These are phyloP conservation scores for Hanseniaspora pseudoguilliermondii DNA, from an alignment of 805 yeast species.

Conservation along the genomic window DNA sequence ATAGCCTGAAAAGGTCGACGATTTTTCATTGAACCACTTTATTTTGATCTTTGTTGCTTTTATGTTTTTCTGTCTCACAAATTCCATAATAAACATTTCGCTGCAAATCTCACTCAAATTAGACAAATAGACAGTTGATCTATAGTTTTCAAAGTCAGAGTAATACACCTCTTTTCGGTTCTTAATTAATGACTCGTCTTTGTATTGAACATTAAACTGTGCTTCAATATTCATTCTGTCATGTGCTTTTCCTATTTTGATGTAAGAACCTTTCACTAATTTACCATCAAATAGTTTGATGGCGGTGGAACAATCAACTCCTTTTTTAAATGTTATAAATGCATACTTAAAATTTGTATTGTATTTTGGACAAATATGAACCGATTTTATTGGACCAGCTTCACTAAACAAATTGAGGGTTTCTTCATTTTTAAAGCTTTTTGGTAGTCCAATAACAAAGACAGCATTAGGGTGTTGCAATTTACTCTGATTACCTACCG, in stretches of 20 bases:
- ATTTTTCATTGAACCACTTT: conserved; percentile 15
- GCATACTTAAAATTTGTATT: conserved; percentile 27
- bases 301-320: conserved; percentile 27
- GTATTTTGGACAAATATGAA: conserved; percentile 23
- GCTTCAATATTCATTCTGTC: background rate
- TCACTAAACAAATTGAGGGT: conserved; percentile 23
- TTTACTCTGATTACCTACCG: conserved; percentile 2
- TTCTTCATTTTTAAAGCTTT: conserved; percentile 22
- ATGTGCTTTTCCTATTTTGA: conserved; percentile 16
- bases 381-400: conserved; percentile 28
- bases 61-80: conserved; percentile 22
- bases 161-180: background rate
- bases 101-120: conserved; percentile 24
- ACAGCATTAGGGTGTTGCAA: conserved; percentile 26
- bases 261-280: conserved; percentile 21
- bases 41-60: conserved; percentile 16
- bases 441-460: conserved; percentile 27
- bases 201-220: background rate
- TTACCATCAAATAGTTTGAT: conserved; percentile 26
- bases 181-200: background rate
- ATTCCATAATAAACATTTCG: conserved; percentile 20
- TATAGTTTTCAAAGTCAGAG: conserved; percentile 13
- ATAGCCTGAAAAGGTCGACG: conserved; percentile 21
- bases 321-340: conserved; percentile 32
- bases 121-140: conserved; percentile 18